Percentiles rank a stretch among this genome's conserved stretches.
phyloP scores from a whole-genome alignment of 2,329 filamentous ascomycete species.

The Corynespora cassiicola region DNA sequence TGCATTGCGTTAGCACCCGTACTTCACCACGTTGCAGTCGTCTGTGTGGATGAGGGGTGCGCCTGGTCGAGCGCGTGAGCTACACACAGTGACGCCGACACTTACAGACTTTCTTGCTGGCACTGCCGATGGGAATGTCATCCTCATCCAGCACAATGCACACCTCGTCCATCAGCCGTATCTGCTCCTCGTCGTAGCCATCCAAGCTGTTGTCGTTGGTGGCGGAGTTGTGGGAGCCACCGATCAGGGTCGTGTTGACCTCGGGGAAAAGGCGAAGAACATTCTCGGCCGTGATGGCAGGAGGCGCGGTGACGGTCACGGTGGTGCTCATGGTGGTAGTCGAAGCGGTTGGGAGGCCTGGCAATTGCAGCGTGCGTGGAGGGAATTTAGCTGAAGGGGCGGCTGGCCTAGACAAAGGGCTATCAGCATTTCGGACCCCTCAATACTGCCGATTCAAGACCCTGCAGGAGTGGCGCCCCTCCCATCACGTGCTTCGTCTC shows the following conservation, averaged over 20 bases:
- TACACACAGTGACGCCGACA: constrained; percentile 26
- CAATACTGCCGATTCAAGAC: no score
- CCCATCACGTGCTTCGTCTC: no score
- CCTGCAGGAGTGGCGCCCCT: no score
- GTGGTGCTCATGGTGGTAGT: constrained; percentile 41
- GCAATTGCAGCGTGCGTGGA: constrained; percentile 3
- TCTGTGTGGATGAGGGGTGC: neutral
- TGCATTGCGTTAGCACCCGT: constrained; percentile 47
- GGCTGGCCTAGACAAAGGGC: constrained; percentile 7
- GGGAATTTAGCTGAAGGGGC: constrained; percentile 2
- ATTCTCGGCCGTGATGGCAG: constrained; percentile 81
- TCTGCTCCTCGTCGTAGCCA: constrained; percentile 97
- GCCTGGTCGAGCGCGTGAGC: neutral
- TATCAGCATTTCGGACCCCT: no score
- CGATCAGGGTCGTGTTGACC: constrained; percentile 67
- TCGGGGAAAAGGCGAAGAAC: constrained; percentile 92
- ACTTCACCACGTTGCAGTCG: neutral
- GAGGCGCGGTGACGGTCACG: constrained; percentile 45
- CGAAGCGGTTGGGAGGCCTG: neutral
- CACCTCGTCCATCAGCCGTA: constrained; percentile 96
- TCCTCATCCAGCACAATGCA: constrained; percentile 96
- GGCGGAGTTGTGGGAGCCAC: constrained; percentile 65
- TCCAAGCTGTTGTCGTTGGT: constrained; percentile 72
- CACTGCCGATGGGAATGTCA: constrained; percentile 91
- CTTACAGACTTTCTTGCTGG: constrained; percentile 96